These are phyloP conservation scores for Skeletonema tropicum DNA, from an alignment of 108 stramenopile species.

Conservation along the genomic window DNA sequence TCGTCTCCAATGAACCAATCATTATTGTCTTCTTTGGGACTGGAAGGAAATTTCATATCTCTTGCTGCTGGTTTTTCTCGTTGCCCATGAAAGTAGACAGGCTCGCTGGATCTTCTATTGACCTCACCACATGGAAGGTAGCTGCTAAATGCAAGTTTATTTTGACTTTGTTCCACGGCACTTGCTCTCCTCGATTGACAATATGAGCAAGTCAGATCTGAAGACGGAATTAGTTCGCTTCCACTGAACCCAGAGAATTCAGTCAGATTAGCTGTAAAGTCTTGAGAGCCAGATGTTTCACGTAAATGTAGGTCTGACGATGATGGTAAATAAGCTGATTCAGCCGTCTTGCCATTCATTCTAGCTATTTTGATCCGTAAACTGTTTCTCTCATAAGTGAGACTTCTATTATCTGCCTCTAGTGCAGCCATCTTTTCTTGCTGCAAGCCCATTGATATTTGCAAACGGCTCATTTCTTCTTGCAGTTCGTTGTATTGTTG, in stretches of 20 bases:
- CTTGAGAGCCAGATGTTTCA: neutral
- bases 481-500: neutral
- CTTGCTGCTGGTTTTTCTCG: neutral
- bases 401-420: conserved; percentile 1
- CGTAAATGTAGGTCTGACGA: neutral
- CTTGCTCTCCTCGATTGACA: neutral
- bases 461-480: neutral
- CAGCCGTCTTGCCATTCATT: neutral
- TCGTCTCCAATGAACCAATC: neutral
- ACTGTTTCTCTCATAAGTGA: neutral
- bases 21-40: neutral
- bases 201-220: neutral
- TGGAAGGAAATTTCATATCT: neutral
- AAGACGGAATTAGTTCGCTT: neutral
- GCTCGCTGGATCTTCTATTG: neutral
- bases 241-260: neutral
- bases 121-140: neutral
- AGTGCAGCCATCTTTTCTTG: neutral
- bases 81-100: neutral
- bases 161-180: neutral
- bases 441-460: neutral
- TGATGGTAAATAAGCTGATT: neutral
- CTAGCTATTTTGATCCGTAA: neutral
- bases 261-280: neutral
- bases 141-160: neutral